phyloP scores from a whole-genome alignment of 306 rosid genomes.

The Hippophae tibetana region DNA sequence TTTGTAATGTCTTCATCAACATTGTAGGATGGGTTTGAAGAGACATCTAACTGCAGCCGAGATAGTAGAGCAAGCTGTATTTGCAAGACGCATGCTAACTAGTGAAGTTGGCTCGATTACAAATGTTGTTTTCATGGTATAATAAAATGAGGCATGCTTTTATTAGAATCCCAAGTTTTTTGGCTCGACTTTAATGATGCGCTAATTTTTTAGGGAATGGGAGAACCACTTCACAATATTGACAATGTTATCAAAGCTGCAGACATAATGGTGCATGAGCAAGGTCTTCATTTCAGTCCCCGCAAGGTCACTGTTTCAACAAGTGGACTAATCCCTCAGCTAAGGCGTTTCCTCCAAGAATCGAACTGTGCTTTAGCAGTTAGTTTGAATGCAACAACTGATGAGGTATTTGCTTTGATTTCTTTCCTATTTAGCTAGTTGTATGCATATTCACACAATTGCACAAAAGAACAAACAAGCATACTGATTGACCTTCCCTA shows the following conservation, averaged over 20 bases:
- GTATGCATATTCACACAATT: background rate
- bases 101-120: conserved; percentile 76
- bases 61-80: conserved; percentile 88
- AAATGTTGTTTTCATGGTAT: conserved; percentile 90
- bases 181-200: too few species aligned
- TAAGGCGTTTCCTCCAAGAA: conserved; percentile 65
- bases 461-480: background rate
- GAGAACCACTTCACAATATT: conserved; percentile 89
- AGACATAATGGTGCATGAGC: conserved; percentile 79
- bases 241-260: conserved; percentile 92
- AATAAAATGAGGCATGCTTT: background rate
- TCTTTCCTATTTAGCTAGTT: conserved; percentile 14
- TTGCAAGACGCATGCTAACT: conserved; percentile 63
- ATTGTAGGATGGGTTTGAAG: conserved; percentile 84
- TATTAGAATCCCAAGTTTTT: too few species aligned
- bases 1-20: conserved; percentile 11
- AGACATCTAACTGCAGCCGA: conserved; percentile 85
- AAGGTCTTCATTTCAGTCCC: conserved; percentile 93
- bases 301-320: conserved; percentile 93
- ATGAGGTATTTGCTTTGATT: conserved; percentile 49
- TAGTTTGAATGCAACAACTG: conserved; percentile 93
- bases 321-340: conserved; percentile 92
- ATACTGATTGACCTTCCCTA: conserved; percentile 13
- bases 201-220: conserved; percentile 64
- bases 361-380: conserved; percentile 83